Conservation (phyloP, 2,329 filamentous ascomycete species). For the Cryphonectria naterciae region DNA sequence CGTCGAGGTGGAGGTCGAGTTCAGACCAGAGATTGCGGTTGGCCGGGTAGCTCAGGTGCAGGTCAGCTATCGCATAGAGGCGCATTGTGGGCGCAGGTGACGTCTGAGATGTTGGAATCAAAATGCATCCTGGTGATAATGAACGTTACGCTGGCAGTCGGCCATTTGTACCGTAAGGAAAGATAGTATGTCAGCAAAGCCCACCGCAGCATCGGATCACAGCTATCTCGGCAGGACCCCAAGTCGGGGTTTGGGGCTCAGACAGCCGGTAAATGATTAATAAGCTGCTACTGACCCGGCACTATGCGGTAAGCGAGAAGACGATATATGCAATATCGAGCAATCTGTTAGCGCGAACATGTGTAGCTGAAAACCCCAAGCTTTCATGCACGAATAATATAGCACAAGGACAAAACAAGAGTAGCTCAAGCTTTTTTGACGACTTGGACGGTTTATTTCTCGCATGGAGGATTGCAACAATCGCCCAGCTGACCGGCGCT, state of each 20-base stretch:
- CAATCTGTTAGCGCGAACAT: not conserved
- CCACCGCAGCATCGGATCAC: not conserved
- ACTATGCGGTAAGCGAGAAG: not conserved
- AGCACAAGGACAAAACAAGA: not conserved
- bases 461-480: not conserved
- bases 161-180: not conserved
- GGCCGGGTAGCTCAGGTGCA: constrained; percentile 41
- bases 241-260: not conserved
- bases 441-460: not conserved
- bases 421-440: not conserved
- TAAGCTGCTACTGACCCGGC: not conserved
- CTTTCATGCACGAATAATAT: not conserved
- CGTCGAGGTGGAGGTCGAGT: constrained; percentile 39
- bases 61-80: constrained; percentile 44
- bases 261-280: not conserved
- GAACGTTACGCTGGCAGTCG: not conserved
- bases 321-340: not conserved
- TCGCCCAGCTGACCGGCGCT: not conserved
- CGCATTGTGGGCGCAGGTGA: constrained; percentile 25
- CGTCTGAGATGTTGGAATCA: not conserved
- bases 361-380: not conserved
- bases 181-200: not conserved
- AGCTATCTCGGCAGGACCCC: not conserved
- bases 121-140: not conserved
- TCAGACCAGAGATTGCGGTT: constrained; percentile 39